Base-by-base conservation (phyloP, 805 yeast species). In the Ogataea zsoltii region DNA sequence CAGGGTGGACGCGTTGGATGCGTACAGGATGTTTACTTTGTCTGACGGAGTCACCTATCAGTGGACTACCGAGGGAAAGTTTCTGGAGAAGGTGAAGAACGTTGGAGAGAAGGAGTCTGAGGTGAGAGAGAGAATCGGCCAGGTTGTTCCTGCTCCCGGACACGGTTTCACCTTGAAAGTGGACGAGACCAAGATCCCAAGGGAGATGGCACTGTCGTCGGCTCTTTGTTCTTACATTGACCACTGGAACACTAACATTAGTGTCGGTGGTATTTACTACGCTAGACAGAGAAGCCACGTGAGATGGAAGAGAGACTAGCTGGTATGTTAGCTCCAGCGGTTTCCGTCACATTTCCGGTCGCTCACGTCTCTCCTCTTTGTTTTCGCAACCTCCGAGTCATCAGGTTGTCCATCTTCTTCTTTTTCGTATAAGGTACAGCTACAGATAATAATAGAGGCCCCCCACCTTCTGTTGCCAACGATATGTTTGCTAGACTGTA, bases 61-160 rank as follows among this genome's bases (percentile, higher is more conserved):
- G 56, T 82, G 88, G 87, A 80, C 87, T 4, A 72, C 74, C 26
- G 70, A 70, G 41, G 85, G 84, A 15, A 76, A 72, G 51, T 79
- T 70, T 63, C 66, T 82, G 41, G 88, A 82, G 60, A 69, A 68
- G 48, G 83, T 82, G 19, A 67, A 65, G 38, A 81, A 82, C 53
- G 58, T 75, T 12, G 88, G 87, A 10, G 85, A 82, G 57, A 79
- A 77, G 61, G 85, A 80, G 51, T 70, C 79, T 17, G 88, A 82
- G 58, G 71, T 83, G 14, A 71, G 86, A 38, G 83, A 79, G 58
- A 70, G 88, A 42, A 76, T 83, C n/a, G 87, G 79, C 12, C 72
- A 71, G 47, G 82, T 80, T 25, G 63, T 69, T 38, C 74, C 81
- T n/a, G 75, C 77, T 26, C 83, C 80, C 7, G 54, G 54, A 19